Conservation (phyloP, 768 basidiomycete genomes). For the Hydnomerulius pinastri region DNA sequence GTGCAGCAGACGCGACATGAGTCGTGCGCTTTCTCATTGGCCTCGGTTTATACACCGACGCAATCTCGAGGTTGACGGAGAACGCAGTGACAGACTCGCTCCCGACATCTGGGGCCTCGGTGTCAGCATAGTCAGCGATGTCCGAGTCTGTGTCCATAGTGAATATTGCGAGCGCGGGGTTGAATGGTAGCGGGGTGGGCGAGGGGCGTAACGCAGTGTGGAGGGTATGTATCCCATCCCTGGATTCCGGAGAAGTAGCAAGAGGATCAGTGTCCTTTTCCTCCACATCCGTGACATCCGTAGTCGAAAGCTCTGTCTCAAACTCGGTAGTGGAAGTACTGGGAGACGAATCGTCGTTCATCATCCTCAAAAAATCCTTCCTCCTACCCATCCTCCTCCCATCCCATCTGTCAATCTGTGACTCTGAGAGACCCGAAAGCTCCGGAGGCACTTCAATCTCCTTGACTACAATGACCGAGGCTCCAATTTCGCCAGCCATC, state of each 20-base stretch:
- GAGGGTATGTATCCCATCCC: constrained; percentile 1
- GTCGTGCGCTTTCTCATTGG: constrained; percentile 50
- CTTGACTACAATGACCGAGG: constrained; percentile 87
- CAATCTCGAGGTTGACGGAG: constrained; percentile 63
- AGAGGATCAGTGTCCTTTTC: constrained; percentile 20
- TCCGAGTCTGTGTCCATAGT: constrained; percentile 50
- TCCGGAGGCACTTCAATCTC: constrained; percentile 77
- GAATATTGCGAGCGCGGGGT: constrained; percentile 38
- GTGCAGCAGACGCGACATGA: constrained; percentile 32
- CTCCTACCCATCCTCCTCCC: constrained; percentile 39
- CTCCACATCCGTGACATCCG: constrained; percentile 42
- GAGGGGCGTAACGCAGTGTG: background rate
- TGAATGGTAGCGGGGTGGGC: constrained; percentile 25
- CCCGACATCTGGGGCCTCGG: constrained; percentile 12
- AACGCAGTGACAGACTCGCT: constrained; percentile 20
- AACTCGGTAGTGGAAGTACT: constrained; percentile 38
- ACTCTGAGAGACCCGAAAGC: constrained; percentile 39
- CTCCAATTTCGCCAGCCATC: constrained; percentile 95
- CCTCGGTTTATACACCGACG: constrained; percentile 73
- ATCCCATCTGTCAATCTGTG: constrained; percentile 35
- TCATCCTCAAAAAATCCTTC: constrained; percentile 29
- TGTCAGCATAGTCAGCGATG: constrained; percentile 32
- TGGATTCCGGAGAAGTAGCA: constrained; percentile 10
- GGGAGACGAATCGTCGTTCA: constrained; percentile 31
- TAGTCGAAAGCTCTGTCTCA: constrained; percentile 38